Percentiles rank a stretch among this genome's conserved stretches.
Conservation (phyloP, 768 basidiomycete genomes). For the Boletus tomentosulus region DNA sequence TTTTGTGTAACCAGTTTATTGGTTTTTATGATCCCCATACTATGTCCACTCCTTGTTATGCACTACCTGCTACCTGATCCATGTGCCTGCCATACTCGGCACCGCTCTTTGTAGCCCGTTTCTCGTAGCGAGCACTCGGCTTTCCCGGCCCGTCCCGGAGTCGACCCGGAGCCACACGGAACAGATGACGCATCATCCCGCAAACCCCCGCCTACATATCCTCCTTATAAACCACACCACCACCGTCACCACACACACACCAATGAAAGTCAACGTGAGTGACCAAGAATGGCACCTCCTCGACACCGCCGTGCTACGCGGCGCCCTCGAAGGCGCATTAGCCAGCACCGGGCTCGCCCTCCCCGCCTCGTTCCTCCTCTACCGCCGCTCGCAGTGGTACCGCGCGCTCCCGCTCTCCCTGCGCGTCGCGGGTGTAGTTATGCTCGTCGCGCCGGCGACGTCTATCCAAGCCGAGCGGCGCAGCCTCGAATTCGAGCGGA, state of each 20-base stretch:
- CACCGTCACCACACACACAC: too few relatives aligned
- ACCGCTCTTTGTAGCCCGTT: too few relatives aligned
- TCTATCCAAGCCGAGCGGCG: slow-evolving; percentile 74
- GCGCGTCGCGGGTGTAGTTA: slow-evolving; percentile 65
- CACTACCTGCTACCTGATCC: too few relatives aligned
- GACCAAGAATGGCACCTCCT: slow-evolving; percentile 54
- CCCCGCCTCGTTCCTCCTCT: slow-evolving; percentile 47
- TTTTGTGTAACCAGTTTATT: too few relatives aligned
- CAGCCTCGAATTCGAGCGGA: slow-evolving; percentile 58
- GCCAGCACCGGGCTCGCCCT: slow-evolving; percentile 46
- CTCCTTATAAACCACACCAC: not conserved
- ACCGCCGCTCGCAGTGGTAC: slow-evolving; percentile 55
- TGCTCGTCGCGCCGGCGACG: slow-evolving; percentile 60
- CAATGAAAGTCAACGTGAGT: slow-evolving; percentile 30
- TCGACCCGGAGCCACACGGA: too few relatives aligned
- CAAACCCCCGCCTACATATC: not conserved
- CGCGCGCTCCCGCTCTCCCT: slow-evolving; percentile 61
- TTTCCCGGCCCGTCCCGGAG: too few relatives aligned
- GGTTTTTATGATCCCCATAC: too few relatives aligned
- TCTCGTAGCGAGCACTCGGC: too few relatives aligned
- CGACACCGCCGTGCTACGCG: slow-evolving; percentile 52
- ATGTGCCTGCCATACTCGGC: too few relatives aligned
- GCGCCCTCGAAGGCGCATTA: slow-evolving; percentile 53
- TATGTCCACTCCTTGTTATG: too few relatives aligned
- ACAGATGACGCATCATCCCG: too few relatives aligned